A percentile compares a stretch with the other conserved stretches of the same genome.
Conservation (phyloP, 495 filamentous ascomycete species). For the Penicillium ucsense region DNA sequence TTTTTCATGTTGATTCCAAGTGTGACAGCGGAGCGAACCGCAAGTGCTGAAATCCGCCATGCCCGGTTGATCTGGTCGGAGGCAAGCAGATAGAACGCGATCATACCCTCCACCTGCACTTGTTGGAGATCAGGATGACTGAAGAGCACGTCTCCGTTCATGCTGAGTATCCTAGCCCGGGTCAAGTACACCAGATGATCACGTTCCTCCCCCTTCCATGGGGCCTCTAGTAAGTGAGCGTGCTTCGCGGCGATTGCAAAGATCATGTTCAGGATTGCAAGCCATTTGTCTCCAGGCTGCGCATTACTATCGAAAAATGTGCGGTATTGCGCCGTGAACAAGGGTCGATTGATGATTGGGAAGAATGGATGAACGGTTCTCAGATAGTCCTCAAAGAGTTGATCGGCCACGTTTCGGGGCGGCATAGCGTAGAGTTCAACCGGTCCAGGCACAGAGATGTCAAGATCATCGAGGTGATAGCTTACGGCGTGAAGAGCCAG, state of each 20-base stretch:
- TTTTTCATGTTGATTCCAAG: constrained; percentile 58
- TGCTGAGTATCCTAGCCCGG: constrained; percentile 7
- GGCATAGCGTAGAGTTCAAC: constrained; percentile 48
- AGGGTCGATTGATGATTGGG: constrained; percentile 47
- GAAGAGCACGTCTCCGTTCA: constrained; percentile 24
- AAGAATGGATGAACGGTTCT: constrained; percentile 50
- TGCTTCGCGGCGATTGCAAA: constrained; percentile 56
- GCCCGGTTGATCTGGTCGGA: constrained; percentile 49
- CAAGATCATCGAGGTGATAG: constrained; percentile 53
- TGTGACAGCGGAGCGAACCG: constrained; percentile 49
- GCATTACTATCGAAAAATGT: constrained; percentile 32
- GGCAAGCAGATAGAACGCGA: constrained; percentile 42
- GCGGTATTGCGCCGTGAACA: constrained; percentile 36
- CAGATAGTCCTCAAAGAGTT: constrained; percentile 48
- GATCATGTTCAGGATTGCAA: constrained; percentile 55
- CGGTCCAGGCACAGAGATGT: constrained; percentile 35
- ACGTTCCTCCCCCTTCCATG: constrained; percentile 38
- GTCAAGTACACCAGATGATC: constrained; percentile 40
- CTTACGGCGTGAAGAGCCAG: constrained; percentile 30
- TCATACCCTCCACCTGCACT: constrained; percentile 40
- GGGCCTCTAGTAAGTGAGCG: constrained; percentile 42
- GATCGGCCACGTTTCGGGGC: constrained; percentile 40
- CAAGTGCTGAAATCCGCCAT: constrained; percentile 53
- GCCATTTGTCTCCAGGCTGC: constrained; percentile 43
- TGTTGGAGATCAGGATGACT: constrained; percentile 40